Percentiles rank a stretch among this genome's conserved stretches.
Evolutionary conservation across 345 rosid species (phyloP).

Genomic region (Raphanus raphanistrum): DNA sequence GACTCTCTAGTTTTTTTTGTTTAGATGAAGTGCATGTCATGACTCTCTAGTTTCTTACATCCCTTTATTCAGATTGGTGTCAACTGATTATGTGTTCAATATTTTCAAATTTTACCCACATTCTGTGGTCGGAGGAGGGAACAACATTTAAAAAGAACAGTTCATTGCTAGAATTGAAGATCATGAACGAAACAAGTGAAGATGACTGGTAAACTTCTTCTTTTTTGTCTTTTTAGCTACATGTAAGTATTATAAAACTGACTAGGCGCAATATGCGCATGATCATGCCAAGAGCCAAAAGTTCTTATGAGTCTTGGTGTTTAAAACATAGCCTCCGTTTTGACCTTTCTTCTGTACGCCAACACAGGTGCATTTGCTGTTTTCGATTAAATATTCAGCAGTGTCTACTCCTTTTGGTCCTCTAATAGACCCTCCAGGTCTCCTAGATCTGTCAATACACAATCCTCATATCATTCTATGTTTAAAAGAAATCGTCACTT

Average conservation of each 20-base stretch:
- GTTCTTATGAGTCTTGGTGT: conserved; percentile 77
- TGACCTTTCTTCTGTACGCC: conserved; percentile 81
- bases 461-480: conserved; percentile 4
- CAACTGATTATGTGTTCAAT: neutral
- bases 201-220: conserved; percentile 9
- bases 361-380: conserved; percentile 77
- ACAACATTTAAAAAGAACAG: neutral
- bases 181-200: conserved; percentile 19
- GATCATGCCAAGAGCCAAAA: conserved; percentile 85
- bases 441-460: conserved; percentile 41
- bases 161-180: conserved; percentile 22
- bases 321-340: conserved; percentile 84
- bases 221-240: conserved; percentile 24
- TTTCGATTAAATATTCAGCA: conserved; percentile 78
- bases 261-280: conserved; percentile 4
- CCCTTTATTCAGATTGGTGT: neutral
- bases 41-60: neutral
- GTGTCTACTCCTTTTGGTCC: conserved; percentile 61
- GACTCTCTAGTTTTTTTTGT: neutral
- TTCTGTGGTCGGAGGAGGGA: neutral
- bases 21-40: neutral
- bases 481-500: neutral
- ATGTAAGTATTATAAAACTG: conserved; percentile 28
- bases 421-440: conserved; percentile 50
- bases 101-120: neutral